Base-by-base conservation (phyloP, 2,329 filamentous ascomycete genomes). In the Diaporthe aspalathi region DNA sequence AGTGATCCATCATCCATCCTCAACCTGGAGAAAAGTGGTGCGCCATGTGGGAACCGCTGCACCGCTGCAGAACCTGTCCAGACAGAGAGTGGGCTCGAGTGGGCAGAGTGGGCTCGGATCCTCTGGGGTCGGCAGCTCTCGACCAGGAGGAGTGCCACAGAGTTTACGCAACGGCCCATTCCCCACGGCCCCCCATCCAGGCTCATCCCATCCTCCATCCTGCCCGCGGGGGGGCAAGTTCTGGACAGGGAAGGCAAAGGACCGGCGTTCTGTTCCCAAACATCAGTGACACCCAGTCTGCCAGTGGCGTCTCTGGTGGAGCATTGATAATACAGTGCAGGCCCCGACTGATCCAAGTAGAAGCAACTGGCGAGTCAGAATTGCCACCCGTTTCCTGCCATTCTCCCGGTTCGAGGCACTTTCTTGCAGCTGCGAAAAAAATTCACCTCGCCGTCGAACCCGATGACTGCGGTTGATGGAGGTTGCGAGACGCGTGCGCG, bases 1-100 rank as follows among this genome's bases (percentile, higher is more conserved):
- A 50, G 53, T 49, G 53, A 54, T 29, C 53, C 66, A 56, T 49
- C 11, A 54, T 29, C 53, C 66, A 56, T 49, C 11, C 52, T 68
- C 22, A 45, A 49, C 40, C 67, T 70, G 67, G 67, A 72, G 70
- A 69, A 69, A 43, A 68, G 66, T 57, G 66, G 66, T 56, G 63
- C 52, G 50, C 65, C 50, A 67, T 67, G 27, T 67, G 65, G 65
- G 40, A 56, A 47, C 50, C 38, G 7, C 50, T 45, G 60, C 60
- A 65, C n/a, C n/a, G n/a, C n/a, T n/a, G n/a, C n/a, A n/a, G 27
- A 65, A 20, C 38, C 20, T 65, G 56, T n/a, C n/a, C 56, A 45
- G 56, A 9, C 56, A 27, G 22, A 20, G 11, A 20, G 17, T 35
- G 27, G 57, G 53, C 32, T 27, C 22, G 24, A 4, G 35, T 27